Base-by-base conservation (phyloP, 2,329 filamentous ascomycete genomes). In the Sporothrix phasma region DNA sequence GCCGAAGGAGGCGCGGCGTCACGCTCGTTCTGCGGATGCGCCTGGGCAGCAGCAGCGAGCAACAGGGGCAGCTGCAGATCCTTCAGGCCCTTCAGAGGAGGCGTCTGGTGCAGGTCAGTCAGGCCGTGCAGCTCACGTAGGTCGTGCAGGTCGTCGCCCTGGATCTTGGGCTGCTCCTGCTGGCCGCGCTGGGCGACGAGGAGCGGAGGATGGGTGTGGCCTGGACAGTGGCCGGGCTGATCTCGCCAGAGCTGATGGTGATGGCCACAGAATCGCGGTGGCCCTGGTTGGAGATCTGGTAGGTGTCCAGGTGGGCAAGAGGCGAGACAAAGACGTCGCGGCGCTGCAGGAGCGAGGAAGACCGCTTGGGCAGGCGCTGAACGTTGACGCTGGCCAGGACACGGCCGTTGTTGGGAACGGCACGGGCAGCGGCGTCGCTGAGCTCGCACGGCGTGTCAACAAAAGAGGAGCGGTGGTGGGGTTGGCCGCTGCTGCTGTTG, bases 321-420 rank as follows among this genome's bases (percentile, higher is more conserved):
- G 62, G 61, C 0, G 66, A 56, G n/a, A 67, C 63, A 11, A 65
- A 66, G 13, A 60, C 45, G 22, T 70, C 69, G 29, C 65, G 67
- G 62, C 66, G 67, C 39, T 53, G 63, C 43, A 62, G 58, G 3
- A 70, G 64, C 7, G 70, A 70, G 1, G 68, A 68, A 2, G 68
- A 66, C 13, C 69, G 66, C 37, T 62, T 64, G 13, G 68, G 69
- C 5, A 66, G 51, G 15, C 64, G 63, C 19, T 65, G 66, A n/a
- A 63, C 49, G 34, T 59, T 53, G 63, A 56, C 61, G 45, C 60
- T 31, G 7, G 19, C 58, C 61, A 62, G 53, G 17, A 41, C 10
- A 51, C 61, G 43, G 46, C 46, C 59, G 7, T 43, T 43, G 37
- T 54, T 29, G 45, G 61, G 47, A 22, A 46, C 47, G 13, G 47